These are phyloP conservation scores for Euphrasia arctica DNA, from an alignment of 305 asterid species.

Conservation along the genomic window DNA sequence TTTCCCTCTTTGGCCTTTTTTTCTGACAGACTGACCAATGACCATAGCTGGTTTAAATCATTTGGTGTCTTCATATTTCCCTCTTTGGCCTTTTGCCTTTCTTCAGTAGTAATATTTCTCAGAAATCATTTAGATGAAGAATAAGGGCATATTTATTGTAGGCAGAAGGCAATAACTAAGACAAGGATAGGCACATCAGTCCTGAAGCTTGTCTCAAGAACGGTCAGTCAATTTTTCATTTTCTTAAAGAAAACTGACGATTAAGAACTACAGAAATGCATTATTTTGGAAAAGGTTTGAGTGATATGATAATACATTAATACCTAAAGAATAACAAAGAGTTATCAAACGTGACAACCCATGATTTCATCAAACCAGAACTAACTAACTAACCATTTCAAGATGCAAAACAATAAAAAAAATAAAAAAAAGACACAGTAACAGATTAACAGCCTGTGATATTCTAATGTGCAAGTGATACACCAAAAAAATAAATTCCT, in stretches of 20 bases:
- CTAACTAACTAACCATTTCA: conserved; percentile 20
- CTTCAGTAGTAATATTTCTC: not conserved
- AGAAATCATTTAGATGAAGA: not conserved
- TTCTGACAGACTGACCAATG: not conserved
- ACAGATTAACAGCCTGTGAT: conserved; percentile 12
- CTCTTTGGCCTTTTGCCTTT: not conserved
- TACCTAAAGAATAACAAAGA: conserved; percentile 5
- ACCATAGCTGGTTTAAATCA: conserved; percentile 10
- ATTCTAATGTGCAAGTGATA: conserved; percentile 1
- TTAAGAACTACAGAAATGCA: conserved; percentile 16
- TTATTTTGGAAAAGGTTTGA: conserved; percentile 6
- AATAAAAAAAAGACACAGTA: not conserved
- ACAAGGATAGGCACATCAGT: conserved; percentile 12
- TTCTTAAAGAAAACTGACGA: not conserved
- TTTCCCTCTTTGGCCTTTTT: too few relatives aligned
- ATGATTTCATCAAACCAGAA: conserved; percentile 14
- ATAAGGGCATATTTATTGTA: not conserved
- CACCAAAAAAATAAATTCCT: conserved; percentile 7
- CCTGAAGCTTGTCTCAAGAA: conserved; percentile 14
- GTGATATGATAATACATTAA: not conserved
- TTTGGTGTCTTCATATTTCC: not conserved
- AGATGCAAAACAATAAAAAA: conserved; percentile 4
- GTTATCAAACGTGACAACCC: not conserved
- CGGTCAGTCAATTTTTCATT: not conserved
- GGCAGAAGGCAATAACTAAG: not conserved